A percentile compares a stretch with the other conserved stretches of the same genome.
These are phyloP conservation scores for Microcyclospora tardicrescens DNA, from an alignment of 2,329 filamentous ascomycete genomes.

Conservation along the genomic window DNA sequence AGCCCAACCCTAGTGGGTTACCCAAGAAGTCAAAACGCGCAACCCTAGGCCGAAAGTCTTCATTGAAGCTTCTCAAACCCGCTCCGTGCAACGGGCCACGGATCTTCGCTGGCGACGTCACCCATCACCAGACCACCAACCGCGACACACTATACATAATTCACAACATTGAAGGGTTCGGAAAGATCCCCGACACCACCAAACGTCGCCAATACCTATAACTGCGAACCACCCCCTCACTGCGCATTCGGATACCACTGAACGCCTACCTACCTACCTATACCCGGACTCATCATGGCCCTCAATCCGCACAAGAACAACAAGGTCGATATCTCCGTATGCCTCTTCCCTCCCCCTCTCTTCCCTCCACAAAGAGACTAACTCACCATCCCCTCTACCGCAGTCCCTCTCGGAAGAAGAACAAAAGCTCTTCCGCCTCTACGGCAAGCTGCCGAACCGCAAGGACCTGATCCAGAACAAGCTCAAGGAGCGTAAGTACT, in stretches of 20 bases:
- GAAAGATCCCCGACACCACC: too few species aligned
- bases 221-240: background rate
- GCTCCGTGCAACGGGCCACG: too few species aligned
- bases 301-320: constrained; percentile 97
- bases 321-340: constrained; percentile 90
- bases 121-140: too few species aligned
- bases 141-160: too few species aligned
- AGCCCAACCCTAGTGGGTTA: too few species aligned
- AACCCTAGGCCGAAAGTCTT: too few species aligned
- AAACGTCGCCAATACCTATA: background rate
- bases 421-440: constrained; percentile 90
- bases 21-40: too few species aligned
- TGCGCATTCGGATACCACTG: background rate
- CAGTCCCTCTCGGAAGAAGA: constrained; percentile 89
- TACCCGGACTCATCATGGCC: constrained; percentile 5
- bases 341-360: constrained; percentile 25
- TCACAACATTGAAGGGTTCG: too few species aligned
- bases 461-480: constrained; percentile 97
- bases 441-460: constrained; percentile 93
- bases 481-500: constrained; percentile 97
- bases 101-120: too few species aligned
- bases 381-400: background rate
- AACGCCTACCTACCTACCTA: background rate
- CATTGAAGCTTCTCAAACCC: too few species aligned
- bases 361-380: background rate